Base-by-base conservation (phyloP, 805 yeast species). In the Ogataea nakhonphanomensis region DNA sequence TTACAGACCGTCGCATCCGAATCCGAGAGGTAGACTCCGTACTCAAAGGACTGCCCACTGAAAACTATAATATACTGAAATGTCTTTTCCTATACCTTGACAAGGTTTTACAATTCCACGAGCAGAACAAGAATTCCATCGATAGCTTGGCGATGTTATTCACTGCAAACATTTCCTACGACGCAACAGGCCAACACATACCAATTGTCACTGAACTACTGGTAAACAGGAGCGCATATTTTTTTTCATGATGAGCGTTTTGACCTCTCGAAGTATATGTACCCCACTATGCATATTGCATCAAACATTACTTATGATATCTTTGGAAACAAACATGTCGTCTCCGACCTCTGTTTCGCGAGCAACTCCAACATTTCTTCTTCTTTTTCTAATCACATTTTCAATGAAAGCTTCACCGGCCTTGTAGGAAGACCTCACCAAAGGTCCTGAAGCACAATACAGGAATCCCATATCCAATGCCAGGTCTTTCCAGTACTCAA, bases 361-460 rank as follows among this genome's bases (percentile, higher is more conserved):
- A 22, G 64, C 45, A 40, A 57, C 54, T 35, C 66, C 66, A 30
- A 62, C 66, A 38, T 62, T 61, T 49, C 76, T 75, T 56, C 68
- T 70, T 63, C 93, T 79, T 66, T 85, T 84, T 57, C 81, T 81
- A 43, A 91, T 71, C 23, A 93, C 93, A 58, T 93, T 93, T 64
- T 93, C 98, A 55, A 93, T 90, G 56, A 89, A 93, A 2, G 95
- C 86, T 65, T 93, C 99, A 45, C 99, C 99, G 21, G 99, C 99
- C 65, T 93, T 93, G 67, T 93, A 93, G 2, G 95, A 85, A 1
- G 97, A 88, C 62, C 99, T 79, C 5, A 93, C 98, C 55, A 93
- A 72, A 2, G 99, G 99, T 4, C 98, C 99, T 45, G 95, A 82
- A 2, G 99, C 99, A 63, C 96, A 95, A 60, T 93, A 91, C 35